phyloP scores from a whole-genome alignment of 768 basidiomycete genomes.

The Kwoniella bestiolae region DNA sequence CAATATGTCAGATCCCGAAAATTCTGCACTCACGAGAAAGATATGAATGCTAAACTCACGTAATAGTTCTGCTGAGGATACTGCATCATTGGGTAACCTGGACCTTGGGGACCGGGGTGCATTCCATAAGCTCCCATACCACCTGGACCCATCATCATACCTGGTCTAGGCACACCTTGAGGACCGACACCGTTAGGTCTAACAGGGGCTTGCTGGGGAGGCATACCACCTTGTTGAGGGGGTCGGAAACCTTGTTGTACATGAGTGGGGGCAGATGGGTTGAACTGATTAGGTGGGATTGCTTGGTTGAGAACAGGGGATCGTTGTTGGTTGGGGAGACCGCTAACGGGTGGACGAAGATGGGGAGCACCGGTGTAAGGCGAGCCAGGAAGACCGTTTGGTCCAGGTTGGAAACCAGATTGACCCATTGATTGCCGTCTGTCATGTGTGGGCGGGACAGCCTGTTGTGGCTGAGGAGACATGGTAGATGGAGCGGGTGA shows the following conservation, averaged over 20 bases:
- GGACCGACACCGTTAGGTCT: conserved; percentile 30
- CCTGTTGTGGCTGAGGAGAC: conserved; percentile 20
- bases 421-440: conserved; percentile 39
- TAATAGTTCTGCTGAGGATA: conserved; percentile 37
- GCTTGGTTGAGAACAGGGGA: conserved; percentile 39
- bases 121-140: conserved; percentile 36
- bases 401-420: conserved; percentile 24
- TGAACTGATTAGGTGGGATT: conserved; percentile 32
- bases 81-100: conserved; percentile 39
- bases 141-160: conserved; percentile 35
- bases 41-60: conserved; percentile 38
- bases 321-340: conserved; percentile 31
- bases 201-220: conserved; percentile 28
- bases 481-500: conserved; percentile 18
- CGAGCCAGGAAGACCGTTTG: conserved; percentile 23
- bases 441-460: conserved; percentile 26
- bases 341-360: conserved; percentile 31
- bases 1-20: no score
- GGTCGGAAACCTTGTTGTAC: conserved; percentile 45
- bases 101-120: conserved; percentile 38
- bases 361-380: conserved; percentile 30
- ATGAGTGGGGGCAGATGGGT: conserved; percentile 32
- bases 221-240: conserved; percentile 29
- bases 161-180: conserved; percentile 32
- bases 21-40: not conserved